Evolutionary conservation across 106 monocot species (phyloP), one percentile per base, ranked within the genome.

Genomic region (Phalaenopsis aphrodite): DNA sequence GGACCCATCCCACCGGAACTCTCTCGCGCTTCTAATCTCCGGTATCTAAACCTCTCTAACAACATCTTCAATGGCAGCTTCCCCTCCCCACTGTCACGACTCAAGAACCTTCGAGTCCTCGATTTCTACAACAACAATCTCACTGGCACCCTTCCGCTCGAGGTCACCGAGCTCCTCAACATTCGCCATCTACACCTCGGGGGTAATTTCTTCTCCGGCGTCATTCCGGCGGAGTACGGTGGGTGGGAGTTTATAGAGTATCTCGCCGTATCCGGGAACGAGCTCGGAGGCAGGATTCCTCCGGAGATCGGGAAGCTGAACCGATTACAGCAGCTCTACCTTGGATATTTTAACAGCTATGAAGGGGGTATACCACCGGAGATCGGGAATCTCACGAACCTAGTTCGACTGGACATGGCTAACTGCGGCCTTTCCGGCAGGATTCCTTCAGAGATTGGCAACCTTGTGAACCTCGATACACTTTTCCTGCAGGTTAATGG

Each of bases 101-200:
- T 87, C 42, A 43, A 64, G 12, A 75, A 78, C 56, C 87, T 92
- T 77, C 75, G 74, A 55, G 78, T 87, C 39, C 84, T 92, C 42
- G 92, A 92, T 41, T 75, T 92, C 61, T 92, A 92, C 84, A 89
- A 92, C 85, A 92, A 92, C 82, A 92, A 92, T 67, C 78, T 92
- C 56, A 86, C 89, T 15, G 89, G 92, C 5, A 12, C 23, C 8
- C 81, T 92, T 47, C 88, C 92, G 10, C n/a, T 42, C 19, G 81
- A 72, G n/a, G 78, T 90, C 45, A 56, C 82, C 18, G 77, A 75
- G 4, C 79, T 95, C 75, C 48, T 80, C 23, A 43, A 78, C 66
- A 91, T 93, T 52, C 88, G 88, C n/a, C 93, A 96, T 65, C 84
- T 92, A 56, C 84, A 87, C 72, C 81, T 87, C 47, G 84, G 84